A percentile compares a stretch with the other conserved stretches of the same genome.
Evolutionary conservation across 345 rosid species (phyloP).

Genomic region (Hibiscus tridactylites): DNA sequence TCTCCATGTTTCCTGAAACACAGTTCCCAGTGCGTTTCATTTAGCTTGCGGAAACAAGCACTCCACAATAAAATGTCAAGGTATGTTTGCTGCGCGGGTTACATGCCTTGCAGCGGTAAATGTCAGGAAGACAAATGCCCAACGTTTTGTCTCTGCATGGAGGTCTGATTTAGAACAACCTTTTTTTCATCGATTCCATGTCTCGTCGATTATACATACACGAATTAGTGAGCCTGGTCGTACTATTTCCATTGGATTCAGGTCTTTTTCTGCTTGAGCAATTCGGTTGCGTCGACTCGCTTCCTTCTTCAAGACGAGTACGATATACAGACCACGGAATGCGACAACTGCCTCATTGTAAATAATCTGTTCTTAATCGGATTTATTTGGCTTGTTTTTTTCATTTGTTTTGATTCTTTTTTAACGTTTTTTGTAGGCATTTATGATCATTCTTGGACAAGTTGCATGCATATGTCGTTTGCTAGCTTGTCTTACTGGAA

Average conservation of each 20-base stretch:
- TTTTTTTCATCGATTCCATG: not conserved
- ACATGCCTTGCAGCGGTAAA: conserved; percentile 67
- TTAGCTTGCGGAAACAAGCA: conserved; percentile 60
- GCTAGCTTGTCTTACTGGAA: conserved; percentile 52
- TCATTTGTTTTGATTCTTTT: not conserved
- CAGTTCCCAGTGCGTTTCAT: conserved; percentile 69
- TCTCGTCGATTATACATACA: not conserved
- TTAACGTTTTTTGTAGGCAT: conserved; percentile 35
- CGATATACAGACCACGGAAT: conserved; percentile 56
- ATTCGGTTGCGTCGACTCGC: conserved; percentile 65
- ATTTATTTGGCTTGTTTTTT: not conserved
- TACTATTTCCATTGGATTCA: conserved; percentile 7
- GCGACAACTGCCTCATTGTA: conserved; percentile 82
- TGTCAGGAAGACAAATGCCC: conserved; percentile 69
- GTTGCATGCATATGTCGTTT: conserved; percentile 61
- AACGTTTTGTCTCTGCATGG: conserved; percentile 57
- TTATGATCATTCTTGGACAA: conserved; percentile 58
- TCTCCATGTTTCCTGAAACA: not conserved
- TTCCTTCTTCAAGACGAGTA: conserved; percentile 75
- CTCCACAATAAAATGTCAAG: conserved; percentile 61
- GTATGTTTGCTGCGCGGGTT: conserved; percentile 68
- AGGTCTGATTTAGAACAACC: conserved; percentile 34
- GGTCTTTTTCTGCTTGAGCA: conserved; percentile 36
- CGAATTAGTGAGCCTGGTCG: not conserved
- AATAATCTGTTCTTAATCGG: not conserved